Conservation (phyloP, 202 grass and related monocot genomes). For the Cymbopogon flexuosus region DNA sequence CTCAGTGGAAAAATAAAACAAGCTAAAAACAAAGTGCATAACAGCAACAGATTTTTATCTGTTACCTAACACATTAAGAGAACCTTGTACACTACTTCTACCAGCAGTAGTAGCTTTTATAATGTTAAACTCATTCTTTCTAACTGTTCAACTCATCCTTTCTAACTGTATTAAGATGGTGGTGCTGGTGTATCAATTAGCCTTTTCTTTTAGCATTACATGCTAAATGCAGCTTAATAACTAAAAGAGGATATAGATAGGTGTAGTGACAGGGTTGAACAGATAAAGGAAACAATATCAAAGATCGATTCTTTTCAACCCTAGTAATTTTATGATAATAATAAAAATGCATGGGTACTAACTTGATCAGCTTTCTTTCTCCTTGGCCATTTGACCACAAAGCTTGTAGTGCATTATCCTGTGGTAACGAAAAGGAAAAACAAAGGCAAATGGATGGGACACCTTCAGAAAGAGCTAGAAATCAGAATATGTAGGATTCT, state of each 20-base stretch:
- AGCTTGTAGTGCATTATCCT: slow-evolving; percentile 57
- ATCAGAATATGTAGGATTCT: neutral
- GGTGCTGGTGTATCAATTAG: neutral
- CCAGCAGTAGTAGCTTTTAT: neutral
- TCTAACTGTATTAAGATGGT: neutral
- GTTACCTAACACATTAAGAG: neutral
- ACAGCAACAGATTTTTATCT: neutral
- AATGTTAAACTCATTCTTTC: neutral
- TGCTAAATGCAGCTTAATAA: neutral
- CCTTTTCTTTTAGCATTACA: neutral
- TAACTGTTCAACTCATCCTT: neutral
- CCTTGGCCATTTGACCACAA: slow-evolving; percentile 40
- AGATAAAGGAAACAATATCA: neutral
- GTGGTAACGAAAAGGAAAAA: neutral
- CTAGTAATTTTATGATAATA: neutral
- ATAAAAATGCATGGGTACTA: slow-evolving; percentile 18
- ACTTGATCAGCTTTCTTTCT: slow-evolving; percentile 48
- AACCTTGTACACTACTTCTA: neutral
- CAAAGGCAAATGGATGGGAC: neutral
- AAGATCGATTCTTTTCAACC: neutral
- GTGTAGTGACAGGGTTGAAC: neutral
- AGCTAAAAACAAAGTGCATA: neutral
- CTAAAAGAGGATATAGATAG: neutral
- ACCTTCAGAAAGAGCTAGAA: slow-evolving; percentile 18
- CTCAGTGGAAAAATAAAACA: neutral